Evolutionary conservation across 192 early-diverging fungal species (phyloP), one percentile per base, ranked within the genome.

Genomic region (Funneliformis geosporum): DNA sequence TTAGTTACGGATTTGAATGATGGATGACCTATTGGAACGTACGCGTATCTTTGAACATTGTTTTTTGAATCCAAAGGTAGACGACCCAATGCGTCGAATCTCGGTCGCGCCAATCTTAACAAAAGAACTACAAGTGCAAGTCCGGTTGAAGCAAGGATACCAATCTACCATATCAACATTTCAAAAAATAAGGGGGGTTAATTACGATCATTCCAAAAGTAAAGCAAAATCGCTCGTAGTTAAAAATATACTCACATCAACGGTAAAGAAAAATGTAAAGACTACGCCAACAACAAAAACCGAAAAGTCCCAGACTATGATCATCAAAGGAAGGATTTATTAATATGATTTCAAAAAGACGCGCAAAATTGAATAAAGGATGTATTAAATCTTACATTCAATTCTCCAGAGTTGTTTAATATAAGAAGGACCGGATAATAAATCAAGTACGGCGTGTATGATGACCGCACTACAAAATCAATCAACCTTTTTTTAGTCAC

Each of bases 391-490:
- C 11, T 46, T 77, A 77, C 75, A 88, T 59, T 90, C 84, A n/a
- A 91, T 84, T 47, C 88, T 81, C 91, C 90, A 96, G 43, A 94
- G 85, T 74, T 85, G 86, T 65, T 82, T 86, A 75, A 92, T 81
- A n/a, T 89, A 84, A 0, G 80, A 70, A 5, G 91, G 92, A 23
- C 89, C 87, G 3, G 86, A 83, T 60, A 98, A 86, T 67, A 98
- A 85, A 65, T 94, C 93, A 33, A 91, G 85, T 38, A 98, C 94
- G n/a, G 95, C 93, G 72, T 89, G 90, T 79, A 95, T 92, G 79
- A 97, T 95, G 50, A 98, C 89, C 0, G 95, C 95, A 28, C 60
- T 80, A 69, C 27, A 42, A 39, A 55, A 27, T 42, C 12, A 43
- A 76, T 60, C 10, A 11, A 62, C 12, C 18, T 18, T n/a, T 44